Evolutionary conservation across 2,329 filamentous ascomycete species (phyloP).

Genomic region (Chrysosporium keratinophilum): DNA sequence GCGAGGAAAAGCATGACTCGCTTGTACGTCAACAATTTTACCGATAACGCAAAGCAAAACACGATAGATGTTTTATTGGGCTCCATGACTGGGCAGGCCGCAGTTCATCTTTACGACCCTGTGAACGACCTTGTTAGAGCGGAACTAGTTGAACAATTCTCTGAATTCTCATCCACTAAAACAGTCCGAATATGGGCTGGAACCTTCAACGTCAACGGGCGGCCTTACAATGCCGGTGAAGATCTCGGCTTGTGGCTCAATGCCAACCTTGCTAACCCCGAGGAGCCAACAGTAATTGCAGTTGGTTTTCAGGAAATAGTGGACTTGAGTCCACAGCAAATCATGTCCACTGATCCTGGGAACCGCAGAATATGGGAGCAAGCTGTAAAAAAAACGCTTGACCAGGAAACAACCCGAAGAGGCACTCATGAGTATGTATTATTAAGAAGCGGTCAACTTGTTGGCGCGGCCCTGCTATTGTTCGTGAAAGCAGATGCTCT

Average conservation of each 20-base stretch:
- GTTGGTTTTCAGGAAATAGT: slow-evolving; percentile 97
- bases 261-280: slow-evolving; percentile 44
- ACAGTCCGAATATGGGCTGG: slow-evolving; percentile 72
- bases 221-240: slow-evolving; percentile 62
- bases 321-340: slow-evolving; percentile 93
- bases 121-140: slow-evolving; percentile 80
- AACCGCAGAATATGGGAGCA: slow-evolving; percentile 78
- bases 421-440: slow-evolving; percentile 75
- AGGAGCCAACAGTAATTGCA: slow-evolving; percentile 73
- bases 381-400: slow-evolving; percentile 67
- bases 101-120: slow-evolving; percentile 82
- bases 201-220: slow-evolving; percentile 91
- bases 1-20: slow-evolving; percentile 87
- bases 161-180: slow-evolving; percentile 65
- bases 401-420: slow-evolving; percentile 54
- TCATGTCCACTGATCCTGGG: slow-evolving; percentile 93
- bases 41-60: slow-evolving; percentile 83
- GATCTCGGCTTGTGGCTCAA: slow-evolving; percentile 83
- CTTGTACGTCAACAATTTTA: slow-evolving; percentile 95
- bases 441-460: slow-evolving; percentile 81
- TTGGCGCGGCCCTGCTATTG: slow-evolving; percentile 83
- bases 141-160: slow-evolving; percentile 56
- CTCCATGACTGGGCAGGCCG: slow-evolving; percentile 67
- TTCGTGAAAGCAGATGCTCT: slow-evolving; percentile 75
- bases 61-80: slow-evolving; percentile 91